Percentiles rank a stretch among this genome's conserved stretches.
phyloP scores from a whole-genome alignment of 495 filamentous ascomycete species.

The Lasiosphaeris hirsuta region DNA sequence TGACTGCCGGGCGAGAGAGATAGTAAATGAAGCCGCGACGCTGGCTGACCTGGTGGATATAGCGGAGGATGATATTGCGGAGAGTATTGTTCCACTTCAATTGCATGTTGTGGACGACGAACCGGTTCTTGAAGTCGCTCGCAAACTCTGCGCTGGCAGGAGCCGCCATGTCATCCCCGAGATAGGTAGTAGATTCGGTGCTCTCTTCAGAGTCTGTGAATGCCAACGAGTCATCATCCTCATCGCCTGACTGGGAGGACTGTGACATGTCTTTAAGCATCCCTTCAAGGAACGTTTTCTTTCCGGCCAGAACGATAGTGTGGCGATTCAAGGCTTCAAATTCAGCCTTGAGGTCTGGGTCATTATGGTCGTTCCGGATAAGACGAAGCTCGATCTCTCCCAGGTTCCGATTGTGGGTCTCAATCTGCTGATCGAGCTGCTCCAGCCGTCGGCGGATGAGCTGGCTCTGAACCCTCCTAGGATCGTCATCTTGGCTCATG shows the following conservation, averaged over 20 bases:
- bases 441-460: slow-evolving; percentile 77
- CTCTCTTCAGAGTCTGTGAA: slow-evolving; percentile 21
- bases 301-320: slow-evolving; percentile 63
- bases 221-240: slow-evolving; percentile 10
- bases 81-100: slow-evolving; percentile 97
- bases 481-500: slow-evolving; percentile 92
- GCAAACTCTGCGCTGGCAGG: slow-evolving; percentile 63
- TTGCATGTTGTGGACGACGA: slow-evolving; percentile 95
- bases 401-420: slow-evolving; percentile 62
- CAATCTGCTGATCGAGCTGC: slow-evolving; percentile 72
- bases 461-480: slow-evolving; percentile 81
- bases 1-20: slow-evolving; percentile 90
- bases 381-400: slow-evolving; percentile 63
- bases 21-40: slow-evolving; percentile 96
- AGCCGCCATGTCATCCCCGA: slow-evolving; percentile 39
- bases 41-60: slow-evolving; percentile 96
- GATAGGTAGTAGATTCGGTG: not conserved
- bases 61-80: slow-evolving; percentile 92
- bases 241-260: slow-evolving; percentile 19
- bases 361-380: slow-evolving; percentile 51
- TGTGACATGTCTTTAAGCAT: slow-evolving; percentile 64
- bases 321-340: slow-evolving; percentile 69
- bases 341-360: slow-evolving; percentile 53
- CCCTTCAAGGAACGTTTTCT: slow-evolving; percentile 70
- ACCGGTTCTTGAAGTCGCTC: slow-evolving; percentile 96